phyloP scores from a whole-genome alignment of 768 basidiomycete genomes.

The Lactarius sp. region DNA sequence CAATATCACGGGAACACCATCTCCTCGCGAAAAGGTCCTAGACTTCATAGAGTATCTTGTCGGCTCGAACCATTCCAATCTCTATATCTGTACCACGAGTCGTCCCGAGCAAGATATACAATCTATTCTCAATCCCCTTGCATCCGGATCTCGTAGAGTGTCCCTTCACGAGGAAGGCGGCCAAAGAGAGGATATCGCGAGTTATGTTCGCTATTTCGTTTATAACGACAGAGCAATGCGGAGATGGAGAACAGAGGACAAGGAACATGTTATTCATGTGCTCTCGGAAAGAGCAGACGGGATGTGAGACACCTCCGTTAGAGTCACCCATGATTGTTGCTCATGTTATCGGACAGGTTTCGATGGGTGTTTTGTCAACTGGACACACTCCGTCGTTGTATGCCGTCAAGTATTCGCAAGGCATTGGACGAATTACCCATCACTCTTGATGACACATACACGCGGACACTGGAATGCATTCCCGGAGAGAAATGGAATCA shows the following conservation, averaged over 20 bases:
- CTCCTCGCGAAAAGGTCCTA: neutral
- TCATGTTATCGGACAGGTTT: neutral
- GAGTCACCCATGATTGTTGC: neutral
- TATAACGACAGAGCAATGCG: neutral
- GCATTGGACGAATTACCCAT: neutral
- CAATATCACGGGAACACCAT: neutral
- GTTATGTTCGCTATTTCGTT: neutral
- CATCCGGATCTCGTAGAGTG: neutral
- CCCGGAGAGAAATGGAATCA: neutral
- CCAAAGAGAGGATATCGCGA: neutral
- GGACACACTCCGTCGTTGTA: neutral
- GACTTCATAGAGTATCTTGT: neutral
- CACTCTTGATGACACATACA: neutral
- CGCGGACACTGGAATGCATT: neutral
- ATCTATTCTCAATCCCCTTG: neutral
- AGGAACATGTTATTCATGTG: neutral
- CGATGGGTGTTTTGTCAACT: neutral
- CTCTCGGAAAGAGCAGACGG: neutral
- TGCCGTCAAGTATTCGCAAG: neutral
- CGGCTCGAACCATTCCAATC: neutral
- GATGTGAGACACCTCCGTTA: neutral
- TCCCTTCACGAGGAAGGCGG: neutral
- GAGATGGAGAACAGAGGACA: neutral
- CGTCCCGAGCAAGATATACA: neutral
- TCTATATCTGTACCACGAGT: neutral